These are phyloP conservation scores for Ophiostoma australiae DNA, from an alignment of 2,329 filamentous ascomycete genomes.

Conservation along the genomic window DNA sequence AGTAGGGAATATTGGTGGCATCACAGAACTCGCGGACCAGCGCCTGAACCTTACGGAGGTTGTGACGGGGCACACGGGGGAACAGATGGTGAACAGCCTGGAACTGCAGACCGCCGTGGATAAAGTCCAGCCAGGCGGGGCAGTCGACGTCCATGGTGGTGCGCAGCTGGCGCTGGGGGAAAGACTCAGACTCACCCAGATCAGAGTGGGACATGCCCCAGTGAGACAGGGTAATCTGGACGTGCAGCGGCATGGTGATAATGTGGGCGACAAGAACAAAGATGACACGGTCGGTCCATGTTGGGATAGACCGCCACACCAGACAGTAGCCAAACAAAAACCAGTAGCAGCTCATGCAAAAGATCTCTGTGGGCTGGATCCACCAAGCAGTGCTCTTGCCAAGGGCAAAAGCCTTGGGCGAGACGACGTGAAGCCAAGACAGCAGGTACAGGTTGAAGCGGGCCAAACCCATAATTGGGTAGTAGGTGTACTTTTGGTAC, in stretches of 20 bases:
- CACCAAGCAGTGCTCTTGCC: conserved; percentile 57
- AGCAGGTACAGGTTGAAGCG: conserved; percentile 69
- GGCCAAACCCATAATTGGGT: conserved; percentile 61
- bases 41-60: conserved; percentile 56
- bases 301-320: conserved; percentile 56
- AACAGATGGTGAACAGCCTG: conserved; percentile 68
- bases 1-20: conserved; percentile 60
- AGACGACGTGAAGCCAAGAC: conserved; percentile 61
- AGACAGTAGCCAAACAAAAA: conserved; percentile 63
- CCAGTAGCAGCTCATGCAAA: conserved; percentile 61
- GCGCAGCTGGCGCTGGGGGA: conserved; percentile 63
- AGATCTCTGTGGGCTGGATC: conserved; percentile 62
- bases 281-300: conserved; percentile 50
- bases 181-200: conserved; percentile 60
- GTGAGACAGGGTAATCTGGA: conserved; percentile 68
- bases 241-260: conserved; percentile 62
- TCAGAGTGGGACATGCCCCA: conserved; percentile 67
- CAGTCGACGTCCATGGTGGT: conserved; percentile 73
- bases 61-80: conserved; percentile 63
- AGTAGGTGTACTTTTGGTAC: conserved; percentile 63
- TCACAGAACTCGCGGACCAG: conserved; percentile 59
- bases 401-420: conserved; percentile 50
- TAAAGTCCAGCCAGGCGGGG: conserved; percentile 65
- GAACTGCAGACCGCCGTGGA: conserved; percentile 69
- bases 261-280: conserved; percentile 63